These are phyloP conservation scores for Yamadazyma oceani DNA, from an alignment of 1,139 yeast genomes.

Conservation along the genomic window DNA sequence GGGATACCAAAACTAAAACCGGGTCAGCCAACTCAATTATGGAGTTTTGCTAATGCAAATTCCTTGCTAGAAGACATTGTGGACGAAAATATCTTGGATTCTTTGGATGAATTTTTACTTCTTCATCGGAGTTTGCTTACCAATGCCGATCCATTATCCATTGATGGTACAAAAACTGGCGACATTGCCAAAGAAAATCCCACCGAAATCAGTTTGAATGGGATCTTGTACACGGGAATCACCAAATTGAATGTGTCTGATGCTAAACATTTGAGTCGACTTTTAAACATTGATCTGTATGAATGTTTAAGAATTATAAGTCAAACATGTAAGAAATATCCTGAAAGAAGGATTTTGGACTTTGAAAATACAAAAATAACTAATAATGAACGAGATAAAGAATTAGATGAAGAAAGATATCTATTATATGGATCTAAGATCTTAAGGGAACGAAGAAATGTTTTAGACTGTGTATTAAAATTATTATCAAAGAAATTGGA, in stretches of 20 bases:
- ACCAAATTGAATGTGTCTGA: conserved; percentile 30
- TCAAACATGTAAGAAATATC: conserved; percentile 39
- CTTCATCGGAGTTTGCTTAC: conserved; percentile 32
- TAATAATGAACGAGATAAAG: conserved; percentile 31
- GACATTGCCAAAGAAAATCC: conserved; percentile 1
- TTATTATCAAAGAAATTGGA: conserved; percentile 39
- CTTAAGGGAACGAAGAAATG: conserved; percentile 46
- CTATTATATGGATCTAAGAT: conserved; percentile 33
- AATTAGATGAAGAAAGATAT: conserved; percentile 31
- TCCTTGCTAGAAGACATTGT: conserved; percentile 31
- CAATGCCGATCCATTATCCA: conserved; percentile 36
- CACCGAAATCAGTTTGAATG: conserved; percentile 31
- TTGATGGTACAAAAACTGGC: neutral
- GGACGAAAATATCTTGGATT: conserved; percentile 36
- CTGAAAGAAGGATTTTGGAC: conserved; percentile 26
- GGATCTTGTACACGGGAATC: conserved; percentile 38
- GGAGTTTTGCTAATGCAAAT: conserved; percentile 48
- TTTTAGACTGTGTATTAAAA: conserved; percentile 40
- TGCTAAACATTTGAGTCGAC: conserved; percentile 39
- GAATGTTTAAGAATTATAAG: conserved; percentile 49
- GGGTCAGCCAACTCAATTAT: conserved; percentile 36
- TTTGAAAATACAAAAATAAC: conserved; percentile 25
- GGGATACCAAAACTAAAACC: conserved; percentile 6
- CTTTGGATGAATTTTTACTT: conserved; percentile 47
- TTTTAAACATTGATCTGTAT: conserved; percentile 32